Base-by-base conservation (phyloP, 139 green algal genomes). In the Tetradesmus lagerheimii region DNA sequence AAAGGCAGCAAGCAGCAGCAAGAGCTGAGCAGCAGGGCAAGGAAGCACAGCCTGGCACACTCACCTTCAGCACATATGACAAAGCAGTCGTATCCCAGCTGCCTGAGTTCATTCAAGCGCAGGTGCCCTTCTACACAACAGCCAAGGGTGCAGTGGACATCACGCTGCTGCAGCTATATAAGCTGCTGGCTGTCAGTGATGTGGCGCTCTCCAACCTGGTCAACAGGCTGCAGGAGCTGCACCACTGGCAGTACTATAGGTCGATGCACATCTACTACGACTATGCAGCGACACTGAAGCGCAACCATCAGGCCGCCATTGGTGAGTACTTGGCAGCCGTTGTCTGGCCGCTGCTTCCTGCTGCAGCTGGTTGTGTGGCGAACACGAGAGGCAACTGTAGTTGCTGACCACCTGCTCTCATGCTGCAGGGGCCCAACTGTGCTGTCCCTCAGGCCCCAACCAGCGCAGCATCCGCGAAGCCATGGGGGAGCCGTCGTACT, bases 81-180 rank as follows among this genome's bases (percentile, higher is more conserved):
- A 71, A 38, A 27, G 20, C 41, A 25, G 80, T 85, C 9, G 15
- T 85, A 34, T 29, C 27, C 5, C 41, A 67, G 80, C 14, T 85
- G 80, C 80, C 80, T 23, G 41, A 50, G 16, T 85, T 67, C n/a
- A 34, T 85, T 18, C 80, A 71, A 34, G 20, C 41, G 80, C 80
- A 85, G 29, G 80, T 85, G 80, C 80, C 80, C 15, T 85, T 85
- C 80, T 34, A 50, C 41, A 85, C 80, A 66, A 85, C 80, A 41
- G 80, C 80, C 31, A 85, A 85, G 80, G 80, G 80, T 71, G 80
- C 45, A 39, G n/a, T 85, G 2, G 80, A 85, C 43, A 57, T 25
- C 27, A 34, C 29, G 27, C 43, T 71, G 45, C 43, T 85, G 80
- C 80, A 85, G 80, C 80, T 85, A 4, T 29, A 41, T 16, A 85